A percentile compares a stretch with the other conserved stretches of the same genome.
These are phyloP conservation scores for Yamadazyma takamatsuzukensis DNA, from an alignment of 805 yeast species.

Conservation along the genomic window DNA sequence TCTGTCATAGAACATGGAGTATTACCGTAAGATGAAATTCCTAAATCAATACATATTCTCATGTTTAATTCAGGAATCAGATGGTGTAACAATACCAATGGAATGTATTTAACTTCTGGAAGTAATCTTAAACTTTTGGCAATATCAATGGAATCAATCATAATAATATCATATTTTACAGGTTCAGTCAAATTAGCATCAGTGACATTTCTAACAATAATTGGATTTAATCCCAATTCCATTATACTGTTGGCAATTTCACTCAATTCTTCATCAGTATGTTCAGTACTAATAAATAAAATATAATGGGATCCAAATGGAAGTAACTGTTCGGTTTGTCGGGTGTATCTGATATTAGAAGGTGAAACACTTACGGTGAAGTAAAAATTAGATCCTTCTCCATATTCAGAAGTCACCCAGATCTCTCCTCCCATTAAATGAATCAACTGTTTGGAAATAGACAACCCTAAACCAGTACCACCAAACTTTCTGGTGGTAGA, in stretches of 20 bases:
- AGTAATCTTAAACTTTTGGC: slow-evolving; percentile 66
- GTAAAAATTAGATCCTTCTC: slow-evolving; percentile 78
- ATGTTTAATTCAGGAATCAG: slow-evolving; percentile 73
- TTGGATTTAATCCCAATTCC: slow-evolving; percentile 59
- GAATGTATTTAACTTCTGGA: slow-evolving; percentile 80
- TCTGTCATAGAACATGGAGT: slow-evolving; percentile 83
- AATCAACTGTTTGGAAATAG: slow-evolving; percentile 82
- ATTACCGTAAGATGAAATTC: slow-evolving; percentile 84
- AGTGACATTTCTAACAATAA: slow-evolving; percentile 51
- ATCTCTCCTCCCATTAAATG: slow-evolving; percentile 92
- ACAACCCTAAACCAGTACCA: slow-evolving; percentile 87
- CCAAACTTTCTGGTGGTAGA: slow-evolving; percentile 91
- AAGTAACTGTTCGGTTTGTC: slow-evolving; percentile 63
- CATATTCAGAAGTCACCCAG: slow-evolving; percentile 82
- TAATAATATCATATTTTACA: slow-evolving; percentile 70
- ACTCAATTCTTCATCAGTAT: slow-evolving; percentile 46
- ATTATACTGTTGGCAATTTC: slow-evolving; percentile 49
- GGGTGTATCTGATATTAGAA: slow-evolving; percentile 55
- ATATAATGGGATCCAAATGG: slow-evolving; percentile 73
- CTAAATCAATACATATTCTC: slow-evolving; percentile 79
- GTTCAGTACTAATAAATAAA: slow-evolving; percentile 65
- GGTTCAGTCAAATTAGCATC: slow-evolving; percentile 58
- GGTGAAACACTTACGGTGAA: slow-evolving; percentile 80
- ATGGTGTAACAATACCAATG: slow-evolving; percentile 74
- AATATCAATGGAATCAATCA: slow-evolving; percentile 74